Base-by-base conservation (phyloP, 2,329 filamentous ascomycete species). In the Huntiella moniliformis region DNA sequence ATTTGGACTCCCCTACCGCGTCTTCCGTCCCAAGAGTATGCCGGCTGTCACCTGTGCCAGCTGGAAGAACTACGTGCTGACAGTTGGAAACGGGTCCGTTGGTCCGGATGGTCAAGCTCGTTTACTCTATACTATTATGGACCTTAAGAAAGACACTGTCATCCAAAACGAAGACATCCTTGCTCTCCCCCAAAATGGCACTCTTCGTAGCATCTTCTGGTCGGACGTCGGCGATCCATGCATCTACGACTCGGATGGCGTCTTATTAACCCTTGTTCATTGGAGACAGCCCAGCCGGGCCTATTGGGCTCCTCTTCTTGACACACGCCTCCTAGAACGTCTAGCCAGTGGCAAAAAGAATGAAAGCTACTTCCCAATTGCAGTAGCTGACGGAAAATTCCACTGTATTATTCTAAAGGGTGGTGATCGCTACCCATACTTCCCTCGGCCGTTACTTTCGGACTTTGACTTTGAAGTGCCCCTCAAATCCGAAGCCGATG, bases 341-440 rank as follows among this genome's bases (percentile, higher is more conserved):
- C 72, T 95, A 3, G 81, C 83, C 0, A 78, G 76, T 2, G 91
- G 91, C 18, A 78, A 79, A 48, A 95, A 94, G 61, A 73, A 81
- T 52, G 91, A 98, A 62, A 74, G 70, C 0, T 98, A 98, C 66
- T 98, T 87, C 73, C 91, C 91, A 1, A 84, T 98, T 31, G 91
- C 91, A 1, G 87, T 96, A 1, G 85, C 88, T 2, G 77, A 87
- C 55, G 73, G 82, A 56, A 88, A 82, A 56, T 98, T 98, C 62
- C 88, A 96, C 68, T 98, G 92, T 65, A 95, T 98, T 63, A 96
- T 98, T 55, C 77, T 98, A 57, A 98, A 98, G 64, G 91, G 91
- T 51, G 82, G 82, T 33, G 91, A 98, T 58, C 74, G 80, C 57
- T 84, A 95, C 57, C 87, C 88, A 0, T 95, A 91, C 65, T 96